Conservation (phyloP, 306 rosid species). For the Prosopis cineraria region DNA sequence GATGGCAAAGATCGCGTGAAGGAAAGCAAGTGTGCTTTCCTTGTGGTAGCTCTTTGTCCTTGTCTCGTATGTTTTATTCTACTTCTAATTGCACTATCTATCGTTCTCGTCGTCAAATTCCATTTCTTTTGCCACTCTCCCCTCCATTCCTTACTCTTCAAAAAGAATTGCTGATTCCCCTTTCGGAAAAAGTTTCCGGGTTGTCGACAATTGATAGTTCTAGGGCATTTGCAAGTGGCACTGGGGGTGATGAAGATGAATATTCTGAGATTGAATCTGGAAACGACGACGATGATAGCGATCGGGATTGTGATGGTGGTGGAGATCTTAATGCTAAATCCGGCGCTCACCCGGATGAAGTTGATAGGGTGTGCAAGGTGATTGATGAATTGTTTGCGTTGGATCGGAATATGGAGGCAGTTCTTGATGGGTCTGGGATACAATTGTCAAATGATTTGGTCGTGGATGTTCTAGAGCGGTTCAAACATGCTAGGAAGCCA, state of each 20-base stretch:
- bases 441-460: conserved; percentile 76
- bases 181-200: background rate
- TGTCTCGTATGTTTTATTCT: conserved; percentile 80
- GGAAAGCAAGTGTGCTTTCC: conserved; percentile 58
- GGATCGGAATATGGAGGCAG: conserved; percentile 92
- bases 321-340: conserved; percentile 35
- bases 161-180: conserved; percentile 53
- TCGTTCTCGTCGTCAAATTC: conserved; percentile 72
- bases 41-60: conserved; percentile 79
- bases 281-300: conserved; percentile 22
- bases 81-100: conserved; percentile 53
- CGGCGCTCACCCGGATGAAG: conserved; percentile 59
- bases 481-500: conserved; percentile 82
- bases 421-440: conserved; percentile 69
- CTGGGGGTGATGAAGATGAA: conserved; percentile 35
- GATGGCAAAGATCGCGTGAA: conserved; percentile 39
- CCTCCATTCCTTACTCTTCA: conserved; percentile 62
- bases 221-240: conserved; percentile 39
- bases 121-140: conserved; percentile 84
- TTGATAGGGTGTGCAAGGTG: conserved; percentile 78
- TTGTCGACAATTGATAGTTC: background rate
- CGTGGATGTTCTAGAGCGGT: conserved; percentile 73
- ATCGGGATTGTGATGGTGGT: conserved; percentile 15
- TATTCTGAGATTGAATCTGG: conserved; percentile 50
- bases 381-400: conserved; percentile 86